These are phyloP conservation scores for Monosiga brevicollis DNA, from an alignment of 78 protist genomes.

Conservation along the genomic window DNA sequence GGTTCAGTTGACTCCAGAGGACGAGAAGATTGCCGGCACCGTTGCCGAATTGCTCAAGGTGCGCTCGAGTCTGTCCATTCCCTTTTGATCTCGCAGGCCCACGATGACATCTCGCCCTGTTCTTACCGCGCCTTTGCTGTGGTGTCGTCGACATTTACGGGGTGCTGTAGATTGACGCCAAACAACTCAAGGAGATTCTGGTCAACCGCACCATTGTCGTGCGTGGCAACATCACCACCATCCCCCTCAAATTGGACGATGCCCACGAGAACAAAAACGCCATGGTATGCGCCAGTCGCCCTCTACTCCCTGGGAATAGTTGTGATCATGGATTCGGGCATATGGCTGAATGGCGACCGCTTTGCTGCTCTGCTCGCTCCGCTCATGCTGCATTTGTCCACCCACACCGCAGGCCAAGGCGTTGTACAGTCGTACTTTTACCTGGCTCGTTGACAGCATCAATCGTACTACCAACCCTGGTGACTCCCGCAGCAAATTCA, in stretches of 20 bases:
- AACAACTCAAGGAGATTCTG: not conserved
- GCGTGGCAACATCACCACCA: not conserved
- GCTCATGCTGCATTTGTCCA: constrained; percentile 12
- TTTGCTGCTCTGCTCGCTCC: constrained; percentile 68
- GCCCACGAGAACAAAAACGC: constrained; percentile 53
- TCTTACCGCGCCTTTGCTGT: no score
- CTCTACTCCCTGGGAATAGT: not conserved
- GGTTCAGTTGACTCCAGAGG: not conserved
- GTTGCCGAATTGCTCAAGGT: not conserved
- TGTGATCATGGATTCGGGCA: not conserved
- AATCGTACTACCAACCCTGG: constrained; percentile 15
- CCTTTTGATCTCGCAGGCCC: not conserved
- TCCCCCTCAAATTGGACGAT: constrained; percentile 18
- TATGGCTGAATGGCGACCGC: constrained; percentile 44
- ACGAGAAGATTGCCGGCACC: not conserved
- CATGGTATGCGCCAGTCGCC: not conserved
- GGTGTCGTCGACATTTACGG: no score
- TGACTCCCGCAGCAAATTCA: not conserved
- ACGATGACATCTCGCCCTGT: no score
- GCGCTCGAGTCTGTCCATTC: not conserved
- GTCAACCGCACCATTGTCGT: not conserved
- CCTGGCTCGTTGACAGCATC: constrained; percentile 38
- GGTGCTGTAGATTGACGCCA: not conserved
- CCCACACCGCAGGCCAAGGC: constrained; percentile 27
- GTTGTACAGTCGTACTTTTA: constrained; percentile 51